Evolutionary conservation across 352 stramenopile species (phyloP), one percentile per base, ranked within the genome.

Genomic region (Phytophthora colocasiae): DNA sequence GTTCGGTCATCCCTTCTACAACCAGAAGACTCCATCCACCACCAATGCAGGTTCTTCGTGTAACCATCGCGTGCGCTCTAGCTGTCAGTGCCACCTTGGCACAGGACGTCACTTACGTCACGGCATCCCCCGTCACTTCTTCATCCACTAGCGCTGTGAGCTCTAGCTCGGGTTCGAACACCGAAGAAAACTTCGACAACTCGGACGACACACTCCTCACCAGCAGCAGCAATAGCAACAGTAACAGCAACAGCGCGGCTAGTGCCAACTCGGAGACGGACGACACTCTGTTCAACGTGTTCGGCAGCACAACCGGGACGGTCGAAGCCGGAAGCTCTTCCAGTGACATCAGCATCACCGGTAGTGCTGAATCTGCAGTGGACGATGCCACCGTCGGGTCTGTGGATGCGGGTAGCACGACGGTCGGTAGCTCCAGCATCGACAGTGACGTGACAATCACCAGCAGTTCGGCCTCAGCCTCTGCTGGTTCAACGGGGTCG

Each of bases 321-420:
- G 58, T 48, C 4, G 19, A 26, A 15, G 51, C 52, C 17, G 52
- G 52, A 12, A 73, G 50, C 58, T 29, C 45, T 12, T 44, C 43
- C 43, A 45, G 57, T 27, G 14, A 56, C 40, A 43, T 59, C 7
- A 15, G 5, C 15, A 41, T 63, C 32, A 52, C 24, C 5, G 51
- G 19, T 6, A 72, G 64, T 41, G 49, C 53, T 47, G 48, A 38
- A 6, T 50, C 69, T 57, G 38, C 24, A 39, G 15, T 53, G 24
- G 36, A 63, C 56, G 27, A 67, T 45, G 49, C 48, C 24, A 75
- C 63, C 17, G 57, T 91, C 14, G 81, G 78, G 4, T 77, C 87
- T 29, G 36, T 47, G 34, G 66, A 66, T 22, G 54, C 69, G 9
- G 59, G 56, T 19, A 71, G 64, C 24, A 46, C 17, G 24, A 51